A percentile compares a stretch with the other conserved stretches of the same genome.
phyloP scores from a whole-genome alignment of 208 protist genomes.

The Wallacemonas sp. region DNA sequence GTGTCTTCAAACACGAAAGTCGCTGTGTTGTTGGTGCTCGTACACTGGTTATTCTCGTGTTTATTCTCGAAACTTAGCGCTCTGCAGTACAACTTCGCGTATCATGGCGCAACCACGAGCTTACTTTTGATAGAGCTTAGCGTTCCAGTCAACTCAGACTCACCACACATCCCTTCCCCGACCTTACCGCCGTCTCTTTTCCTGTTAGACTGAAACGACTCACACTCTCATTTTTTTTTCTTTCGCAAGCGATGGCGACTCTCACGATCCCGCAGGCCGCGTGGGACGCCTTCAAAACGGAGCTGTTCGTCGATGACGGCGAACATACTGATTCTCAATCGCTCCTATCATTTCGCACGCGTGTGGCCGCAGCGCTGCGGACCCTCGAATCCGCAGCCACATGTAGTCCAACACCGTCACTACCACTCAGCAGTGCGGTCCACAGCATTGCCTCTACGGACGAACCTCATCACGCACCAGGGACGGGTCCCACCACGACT shows the following conservation, averaged over 20 bases:
- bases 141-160: background rate
- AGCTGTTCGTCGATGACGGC: background rate
- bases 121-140: too few relatives aligned
- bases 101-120: too few relatives aligned
- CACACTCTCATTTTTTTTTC: slow-evolving; percentile 12
- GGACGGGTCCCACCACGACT: background rate
- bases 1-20: too few relatives aligned
- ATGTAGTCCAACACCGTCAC: too few relatives aligned
- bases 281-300: slow-evolving; percentile 1
- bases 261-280: background rate
- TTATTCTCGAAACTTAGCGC: too few relatives aligned
- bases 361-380: background rate
- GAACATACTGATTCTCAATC: background rate
- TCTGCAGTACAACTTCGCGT: too few relatives aligned
- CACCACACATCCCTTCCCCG: background rate
- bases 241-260: slow-evolving; percentile 15
- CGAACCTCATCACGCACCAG: background rate
- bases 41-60: too few relatives aligned
- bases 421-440: too few relatives aligned
- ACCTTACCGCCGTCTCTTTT: background rate
- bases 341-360: background rate
- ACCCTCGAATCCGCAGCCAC: too few relatives aligned
- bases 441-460: too few relatives aligned
- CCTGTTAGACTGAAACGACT: background rate
- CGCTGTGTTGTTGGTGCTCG: too few relatives aligned